Evolutionary conservation across 2,329 filamentous ascomycete genomes (phyloP).

Genomic region (Ceratocystis cacaofunesta): DNA sequence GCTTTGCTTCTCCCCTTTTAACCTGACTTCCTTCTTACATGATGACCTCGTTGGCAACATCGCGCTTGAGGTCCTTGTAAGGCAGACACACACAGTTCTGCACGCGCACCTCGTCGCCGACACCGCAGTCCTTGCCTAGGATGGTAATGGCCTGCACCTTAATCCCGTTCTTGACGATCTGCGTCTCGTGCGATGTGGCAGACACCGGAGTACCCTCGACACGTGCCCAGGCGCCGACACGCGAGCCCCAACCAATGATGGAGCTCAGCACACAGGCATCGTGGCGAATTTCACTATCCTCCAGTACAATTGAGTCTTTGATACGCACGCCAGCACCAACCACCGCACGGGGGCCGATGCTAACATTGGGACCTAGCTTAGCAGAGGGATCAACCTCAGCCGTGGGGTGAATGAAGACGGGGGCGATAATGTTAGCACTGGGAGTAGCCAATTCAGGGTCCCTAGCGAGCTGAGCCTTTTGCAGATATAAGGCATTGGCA

Average conservation of each 20-base stretch:
- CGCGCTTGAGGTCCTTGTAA: conserved; percentile 96
- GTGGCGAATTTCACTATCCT: conserved; percentile 91
- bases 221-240: conserved; percentile 92
- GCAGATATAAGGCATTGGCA: conserved; percentile 89
- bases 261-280: conserved; percentile 91
- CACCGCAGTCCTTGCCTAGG: conserved; percentile 85
- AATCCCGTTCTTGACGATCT: conserved; percentile 91
- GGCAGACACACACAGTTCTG: conserved; percentile 97
- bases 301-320: conserved; percentile 91
- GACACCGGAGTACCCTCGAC: conserved; percentile 90
- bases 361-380: conserved; percentile 93
- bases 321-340: conserved; percentile 79
- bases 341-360: conserved; percentile 74
- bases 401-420: conserved; percentile 88
- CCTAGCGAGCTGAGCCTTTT: conserved; percentile 66
- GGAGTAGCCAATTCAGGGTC: conserved; percentile 58
- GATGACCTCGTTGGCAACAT: conserved; percentile 76
- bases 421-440: conserved; percentile 74
- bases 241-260: conserved; percentile 94
- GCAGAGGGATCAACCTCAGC: conserved; percentile 85
- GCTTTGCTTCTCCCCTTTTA: not conserved
- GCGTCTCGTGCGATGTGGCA: conserved; percentile 76
- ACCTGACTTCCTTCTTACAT: conserved; percentile 46
- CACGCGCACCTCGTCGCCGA: conserved; percentile 85
- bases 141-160: conserved; percentile 99